These are phyloP conservation scores for Artemisia annua DNA, from an alignment of 129 eudicot genomes.

Conservation along the genomic window DNA sequence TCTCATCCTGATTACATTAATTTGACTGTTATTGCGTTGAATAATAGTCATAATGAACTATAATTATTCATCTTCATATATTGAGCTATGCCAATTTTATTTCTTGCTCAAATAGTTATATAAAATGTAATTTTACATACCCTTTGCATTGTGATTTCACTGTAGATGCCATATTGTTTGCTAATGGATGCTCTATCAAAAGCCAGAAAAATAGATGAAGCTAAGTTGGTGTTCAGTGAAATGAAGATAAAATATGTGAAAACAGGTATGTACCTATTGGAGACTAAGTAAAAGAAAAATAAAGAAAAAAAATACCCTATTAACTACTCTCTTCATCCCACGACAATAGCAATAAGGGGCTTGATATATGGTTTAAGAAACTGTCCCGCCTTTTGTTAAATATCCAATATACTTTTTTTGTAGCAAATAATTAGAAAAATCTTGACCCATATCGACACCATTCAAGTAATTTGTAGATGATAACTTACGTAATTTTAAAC, in stretches of 20 bases:
- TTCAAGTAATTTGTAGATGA: background rate
- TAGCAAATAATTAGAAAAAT: background rate
- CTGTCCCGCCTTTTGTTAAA: background rate
- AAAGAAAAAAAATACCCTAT: background rate
- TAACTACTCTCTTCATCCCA: constrained; percentile 2
- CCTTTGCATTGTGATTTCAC: constrained; percentile 12
- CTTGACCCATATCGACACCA: background rate
- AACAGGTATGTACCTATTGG: constrained; percentile 45
- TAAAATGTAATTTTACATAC: constrained; percentile 11
- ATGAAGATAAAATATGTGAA: constrained; percentile 65
- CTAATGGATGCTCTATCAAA: constrained; percentile 93
- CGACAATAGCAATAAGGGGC: background rate
- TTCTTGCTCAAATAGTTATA: background rate
- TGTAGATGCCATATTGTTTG: constrained; percentile 93
- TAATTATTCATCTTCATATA: background rate
- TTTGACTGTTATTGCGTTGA: no score
- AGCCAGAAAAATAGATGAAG: constrained; percentile 71
- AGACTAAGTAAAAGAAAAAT: background rate
- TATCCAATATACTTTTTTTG: background rate
- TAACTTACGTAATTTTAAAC: background rate
- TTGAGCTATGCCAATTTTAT: background rate
- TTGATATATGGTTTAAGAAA: background rate
- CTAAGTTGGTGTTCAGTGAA: constrained; percentile 67
- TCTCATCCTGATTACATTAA: background rate
- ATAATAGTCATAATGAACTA: background rate